Evolutionary conservation across 371 early-diverging fungal species (phyloP), one percentile per base, ranked within the genome.

Genomic region (Lichtheimia hyalospora): DNA sequence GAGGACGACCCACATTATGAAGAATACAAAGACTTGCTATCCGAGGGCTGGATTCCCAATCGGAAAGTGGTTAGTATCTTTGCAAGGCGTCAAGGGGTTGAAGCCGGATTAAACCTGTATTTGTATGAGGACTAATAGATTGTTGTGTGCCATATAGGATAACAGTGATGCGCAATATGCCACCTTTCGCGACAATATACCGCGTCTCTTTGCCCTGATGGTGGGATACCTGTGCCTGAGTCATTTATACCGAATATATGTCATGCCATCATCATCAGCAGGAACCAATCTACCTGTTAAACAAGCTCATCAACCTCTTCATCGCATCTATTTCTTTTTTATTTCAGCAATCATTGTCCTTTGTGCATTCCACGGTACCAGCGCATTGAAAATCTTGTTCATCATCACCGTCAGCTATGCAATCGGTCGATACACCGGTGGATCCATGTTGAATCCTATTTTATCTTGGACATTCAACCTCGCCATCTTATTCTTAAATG

Each of bases 81-180:
- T 46, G 3, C 25, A 25, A 4, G 18, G 15, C 1, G 20, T 51
- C n/a, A 16, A 23, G 14, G 25, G 24, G 15, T 23, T 21, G 15
- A 50, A 50, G 20, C 46, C n/a, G 20, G 16, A 20, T n/a, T 5
- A 46, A 46, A 24, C 14, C 3, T 34, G 6, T 44, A 43, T 39
- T 20, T 27, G 13, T 56, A 53, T 52, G 39, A 5, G 27, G 21
- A 21, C 23, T 34, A 40, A 49, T 1, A 40, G 42, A 12, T 46
- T 34, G n/a, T 13, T 34, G n/a, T 61, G 15, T 24, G 27, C 5
- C 25, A 25, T 48, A n/a, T 65, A 82, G 74, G 97, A 96, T 67
- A 88, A 93, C 68, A 90, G 89, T 52, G 97, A 97, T 69, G 77
- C 75, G 1, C 97, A 97, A 67, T 95, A 91, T 70, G 67, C 81